Percentiles rank a stretch among this genome's conserved stretches.
Evolutionary conservation across 2,329 filamentous ascomycete genomes (phyloP).

Genomic region (Microsporum audouinii): DNA sequence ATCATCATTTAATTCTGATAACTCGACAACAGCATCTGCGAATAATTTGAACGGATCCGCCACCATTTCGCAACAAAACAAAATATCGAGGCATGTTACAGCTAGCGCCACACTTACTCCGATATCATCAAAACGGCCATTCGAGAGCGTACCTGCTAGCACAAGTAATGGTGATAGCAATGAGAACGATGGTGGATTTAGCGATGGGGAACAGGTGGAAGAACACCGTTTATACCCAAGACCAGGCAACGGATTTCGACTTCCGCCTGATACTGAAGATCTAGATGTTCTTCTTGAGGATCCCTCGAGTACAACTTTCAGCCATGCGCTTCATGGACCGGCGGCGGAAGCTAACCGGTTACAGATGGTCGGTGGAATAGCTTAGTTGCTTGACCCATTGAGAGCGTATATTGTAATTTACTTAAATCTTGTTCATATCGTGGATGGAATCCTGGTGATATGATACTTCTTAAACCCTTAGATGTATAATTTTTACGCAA

Average conservation of each 20-base stretch:
- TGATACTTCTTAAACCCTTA: neutral
- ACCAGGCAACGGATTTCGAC: conserved; percentile 49
- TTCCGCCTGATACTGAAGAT: conserved; percentile 48
- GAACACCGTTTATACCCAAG: conserved; percentile 53
- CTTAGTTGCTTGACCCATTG: neutral
- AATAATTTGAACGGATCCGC: neutral
- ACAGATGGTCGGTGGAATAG: conserved; percentile 12
- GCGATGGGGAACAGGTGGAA: conserved; percentile 36
- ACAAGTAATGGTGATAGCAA: neutral
- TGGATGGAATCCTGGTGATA: neutral
- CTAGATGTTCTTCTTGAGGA: conserved; percentile 53
- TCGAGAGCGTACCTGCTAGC: neutral
- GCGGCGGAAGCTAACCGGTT: conserved; percentile 8
- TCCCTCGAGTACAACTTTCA: conserved; percentile 45
- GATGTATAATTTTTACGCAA: neutral
- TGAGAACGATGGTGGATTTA: conserved; percentile 23
- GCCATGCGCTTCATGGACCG: conserved; percentile 33
- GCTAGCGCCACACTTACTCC: neutral
- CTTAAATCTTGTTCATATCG: neutral
- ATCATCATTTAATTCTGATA: conserved; percentile 6
- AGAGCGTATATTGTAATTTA: neutral
- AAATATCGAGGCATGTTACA: neutral
- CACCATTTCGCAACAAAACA: neutral
- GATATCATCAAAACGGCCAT: neutral
- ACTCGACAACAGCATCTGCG: conserved; percentile 6